phyloP scores from a whole-genome alignment of 2,329 filamentous ascomycete species.

The Gnomoniopsis smithogilvyi region DNA sequence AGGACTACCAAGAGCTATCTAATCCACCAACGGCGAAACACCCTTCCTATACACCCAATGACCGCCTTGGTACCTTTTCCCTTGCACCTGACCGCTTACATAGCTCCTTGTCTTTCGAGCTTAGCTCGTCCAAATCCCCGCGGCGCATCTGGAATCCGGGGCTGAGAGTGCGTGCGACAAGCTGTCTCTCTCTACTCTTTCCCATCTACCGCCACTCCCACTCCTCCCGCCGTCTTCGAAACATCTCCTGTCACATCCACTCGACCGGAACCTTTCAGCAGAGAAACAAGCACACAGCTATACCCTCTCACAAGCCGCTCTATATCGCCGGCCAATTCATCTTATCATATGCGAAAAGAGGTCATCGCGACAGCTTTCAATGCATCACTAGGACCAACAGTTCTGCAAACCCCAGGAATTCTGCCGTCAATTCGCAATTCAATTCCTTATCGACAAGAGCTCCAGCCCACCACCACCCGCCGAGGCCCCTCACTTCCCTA shows the following conservation, averaged over 20 bases:
- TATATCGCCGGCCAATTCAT: slow-evolving; percentile 6
- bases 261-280: slow-evolving; percentile 1
- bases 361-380: slow-evolving; percentile 25
- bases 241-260: slow-evolving; percentile 42
- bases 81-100: too few species aligned
- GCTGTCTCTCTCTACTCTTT: neutral
- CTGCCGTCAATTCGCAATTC: slow-evolving; percentile 10
- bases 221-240: slow-evolving; percentile 29
- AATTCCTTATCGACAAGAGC: slow-evolving; percentile 25
- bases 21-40: too few species aligned
- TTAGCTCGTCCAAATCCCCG: too few species aligned
- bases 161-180: too few species aligned
- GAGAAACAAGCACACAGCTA: slow-evolving; percentile 34
- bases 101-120: too few species aligned
- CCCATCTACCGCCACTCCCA: neutral
- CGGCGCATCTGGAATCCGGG: too few species aligned
- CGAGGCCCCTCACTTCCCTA: slow-evolving; percentile 7
- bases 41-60: too few species aligned
- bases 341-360: slow-evolving; percentile 18
- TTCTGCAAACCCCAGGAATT: neutral
- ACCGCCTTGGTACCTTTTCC: too few species aligned
- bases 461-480: slow-evolving; percentile 18
- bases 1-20: too few species aligned
- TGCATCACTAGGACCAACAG: neutral
- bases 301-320: slow-evolving; percentile 12